Evolutionary conservation across 1,284 basidiomycete genomes (phyloP), one percentile per base, ranked within the genome.

Genomic region (Phaffia rhodozyma): DNA sequence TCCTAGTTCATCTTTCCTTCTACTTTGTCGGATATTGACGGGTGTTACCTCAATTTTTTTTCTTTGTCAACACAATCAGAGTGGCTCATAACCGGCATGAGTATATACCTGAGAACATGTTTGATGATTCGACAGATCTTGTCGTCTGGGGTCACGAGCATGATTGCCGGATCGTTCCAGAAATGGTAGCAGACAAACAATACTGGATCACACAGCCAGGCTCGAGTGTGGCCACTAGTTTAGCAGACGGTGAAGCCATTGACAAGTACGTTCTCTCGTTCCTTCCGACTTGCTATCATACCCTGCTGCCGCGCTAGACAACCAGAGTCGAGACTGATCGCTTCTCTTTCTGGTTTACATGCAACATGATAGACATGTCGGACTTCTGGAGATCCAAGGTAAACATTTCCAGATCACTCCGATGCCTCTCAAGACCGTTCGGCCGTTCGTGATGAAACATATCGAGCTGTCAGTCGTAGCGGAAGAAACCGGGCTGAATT

Each of bases 111-210:
- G 96, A 98, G 72, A 87, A 88, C 66, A 89, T 96, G 83, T 98
- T 98, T 71, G 94, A 97, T 72, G 91, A 98, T 72, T 89, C 86
- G 69, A 82, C 97, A 64, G 85, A 96, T 71, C 81, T 98, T 5
- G 89, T 99, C 9, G 80, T 98, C 0, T 98, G 94, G 94, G 94
- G 96, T 1, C 96, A 99, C 73, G 96, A 99, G 74, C 96, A 99
- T 73, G 94, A 98, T 74, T 97, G 93, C 73, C 83, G 91, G 30
- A 91, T 97, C 66, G 79, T 83, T 2, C 94, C 94, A 0, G 90
- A 97, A 72, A 80, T 84, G 1, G 92, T 99, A 5, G 85, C 89
- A 5, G 92, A 89, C 9, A 94, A 96, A 75, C 80, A 82, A 5
- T 98, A 99, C 76, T 85, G 83, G 70, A 92, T 99, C 71, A 84